phyloP scores from a whole-genome alignment of 495 filamentous ascomycete genomes.

The Penicillium malachiteum region DNA sequence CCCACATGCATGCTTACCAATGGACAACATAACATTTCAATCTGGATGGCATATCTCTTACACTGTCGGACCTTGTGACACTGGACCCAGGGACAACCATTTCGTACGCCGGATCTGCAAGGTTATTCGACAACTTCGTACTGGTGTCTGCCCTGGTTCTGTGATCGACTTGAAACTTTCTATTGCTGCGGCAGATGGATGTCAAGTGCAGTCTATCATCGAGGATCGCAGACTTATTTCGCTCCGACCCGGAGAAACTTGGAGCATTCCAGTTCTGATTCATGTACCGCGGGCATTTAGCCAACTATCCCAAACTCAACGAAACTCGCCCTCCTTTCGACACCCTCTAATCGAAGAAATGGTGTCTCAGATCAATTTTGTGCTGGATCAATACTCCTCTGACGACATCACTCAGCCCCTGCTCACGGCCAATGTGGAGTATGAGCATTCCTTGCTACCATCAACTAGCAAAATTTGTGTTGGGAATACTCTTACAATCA shows the following conservation, averaged over 20 bases:
- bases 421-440: conserved; percentile 18
- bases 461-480: conserved; percentile 8
- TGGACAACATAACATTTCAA: conserved; percentile 4
- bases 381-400: conserved; percentile 15
- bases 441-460: conserved; percentile 24
- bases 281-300: conserved; percentile 8
- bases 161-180: conserved; percentile 17
- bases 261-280: conserved; percentile 20
- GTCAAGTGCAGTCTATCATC: conserved; percentile 13
- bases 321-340: neutral
- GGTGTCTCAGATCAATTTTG: conserved; percentile 17
- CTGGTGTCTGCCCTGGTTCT: conserved; percentile 22
- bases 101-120: conserved; percentile 20
- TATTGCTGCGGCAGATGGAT: conserved; percentile 11
- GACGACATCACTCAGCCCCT: conserved; percentile 15
- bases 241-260: conserved; percentile 26
- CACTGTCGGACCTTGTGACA: conserved; percentile 5
- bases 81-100: conserved; percentile 3
- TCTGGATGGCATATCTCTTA: conserved; percentile 28
- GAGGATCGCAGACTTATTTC: conserved; percentile 7
- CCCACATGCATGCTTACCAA: conserved; percentile 13
- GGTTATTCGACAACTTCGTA: conserved; percentile 24
- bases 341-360: conserved; percentile 15
- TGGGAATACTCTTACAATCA: conserved; percentile 18
- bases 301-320: neutral